These are phyloP conservation scores for Rhizopus delemar DNA, from an alignment of 371 early-diverging fungal genomes.

Conservation along the genomic window DNA sequence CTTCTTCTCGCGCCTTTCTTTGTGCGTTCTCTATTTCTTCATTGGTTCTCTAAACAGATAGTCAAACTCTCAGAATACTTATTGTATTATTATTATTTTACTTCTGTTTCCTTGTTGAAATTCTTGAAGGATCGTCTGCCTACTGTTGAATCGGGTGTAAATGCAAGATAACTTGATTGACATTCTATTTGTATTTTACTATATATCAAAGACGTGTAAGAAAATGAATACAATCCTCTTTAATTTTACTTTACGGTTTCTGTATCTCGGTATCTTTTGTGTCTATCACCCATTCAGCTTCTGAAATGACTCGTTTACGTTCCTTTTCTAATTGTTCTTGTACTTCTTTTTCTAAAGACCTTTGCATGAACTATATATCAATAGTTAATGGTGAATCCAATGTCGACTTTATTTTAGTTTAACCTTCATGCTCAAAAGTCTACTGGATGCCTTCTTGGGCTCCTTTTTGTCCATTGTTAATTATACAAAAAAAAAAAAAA, in stretches of 20 bases:
- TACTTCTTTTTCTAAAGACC: slow-evolving; percentile 47
- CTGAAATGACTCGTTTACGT: slow-evolving; percentile 54
- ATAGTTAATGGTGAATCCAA: background rate
- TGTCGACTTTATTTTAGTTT: background rate
- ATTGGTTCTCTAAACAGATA: slow-evolving; percentile 7
- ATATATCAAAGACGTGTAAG: background rate
- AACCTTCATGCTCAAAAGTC: slow-evolving; percentile 47
- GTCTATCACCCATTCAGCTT: slow-evolving; percentile 60
- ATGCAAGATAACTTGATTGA: slow-evolving; percentile 54
- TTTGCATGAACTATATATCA: slow-evolving; percentile 56
- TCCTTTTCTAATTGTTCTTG: slow-evolving; percentile 39
- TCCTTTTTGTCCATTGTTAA: slow-evolving; percentile 4
- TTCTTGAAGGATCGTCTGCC: slow-evolving; percentile 55
- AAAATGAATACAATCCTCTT: background rate
- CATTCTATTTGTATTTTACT: slow-evolving; percentile 57
- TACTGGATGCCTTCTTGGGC: slow-evolving; percentile 37
- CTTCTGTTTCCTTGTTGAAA: slow-evolving; percentile 53
- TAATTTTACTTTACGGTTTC: slow-evolving; percentile 47
- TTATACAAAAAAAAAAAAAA: background rate
- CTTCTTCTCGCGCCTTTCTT: slow-evolving; percentile 24
- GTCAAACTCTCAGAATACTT: background rate
- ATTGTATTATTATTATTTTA: slow-evolving; percentile 3
- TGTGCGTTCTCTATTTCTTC: slow-evolving; percentile 21
- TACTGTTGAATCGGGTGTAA: slow-evolving; percentile 33
- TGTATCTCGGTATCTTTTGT: slow-evolving; percentile 41